Evolutionary conservation across 2,329 filamentous ascomycete species (phyloP).

Genomic region (Aspergillus ibericus): DNA sequence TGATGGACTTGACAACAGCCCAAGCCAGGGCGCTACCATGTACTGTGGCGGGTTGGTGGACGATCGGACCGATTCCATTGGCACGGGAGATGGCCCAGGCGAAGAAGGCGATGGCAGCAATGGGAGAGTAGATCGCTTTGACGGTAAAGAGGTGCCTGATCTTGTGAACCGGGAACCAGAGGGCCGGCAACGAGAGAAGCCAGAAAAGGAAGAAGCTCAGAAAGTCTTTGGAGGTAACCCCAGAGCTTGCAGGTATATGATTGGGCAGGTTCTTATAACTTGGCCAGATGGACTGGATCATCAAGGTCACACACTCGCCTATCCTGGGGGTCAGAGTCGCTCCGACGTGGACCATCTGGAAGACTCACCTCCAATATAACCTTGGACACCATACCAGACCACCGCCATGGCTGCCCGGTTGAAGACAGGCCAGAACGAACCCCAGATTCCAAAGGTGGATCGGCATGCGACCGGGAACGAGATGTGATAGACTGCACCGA

Average conservation of each 20-base stretch:
- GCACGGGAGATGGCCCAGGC: slow-evolving; percentile 83
- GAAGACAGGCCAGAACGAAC: slow-evolving; percentile 82
- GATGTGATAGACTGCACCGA: slow-evolving; percentile 85
- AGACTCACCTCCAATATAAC: slow-evolving; percentile 68
- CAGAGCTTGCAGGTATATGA: slow-evolving; percentile 62
- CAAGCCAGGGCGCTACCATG: slow-evolving; percentile 72
- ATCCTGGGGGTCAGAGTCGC: slow-evolving; percentile 3
- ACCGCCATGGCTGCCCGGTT: slow-evolving; percentile 86
- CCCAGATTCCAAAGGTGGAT: slow-evolving; percentile 85
- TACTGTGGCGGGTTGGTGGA: slow-evolving; percentile 64
- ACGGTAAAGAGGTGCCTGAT: slow-evolving; percentile 88
- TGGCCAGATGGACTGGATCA: slow-evolving; percentile 82
- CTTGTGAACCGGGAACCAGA: slow-evolving; percentile 88
- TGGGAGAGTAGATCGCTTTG: slow-evolving; percentile 81
- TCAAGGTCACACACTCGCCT: slow-evolving; percentile 79
- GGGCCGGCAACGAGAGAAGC: slow-evolving; percentile 74
- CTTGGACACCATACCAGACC: slow-evolving; percentile 76
- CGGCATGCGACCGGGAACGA: slow-evolving; percentile 80
- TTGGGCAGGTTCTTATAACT: slow-evolving; percentile 63
- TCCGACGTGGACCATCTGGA: not conserved
- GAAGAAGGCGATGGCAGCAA: slow-evolving; percentile 81
- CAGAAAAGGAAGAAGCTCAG: slow-evolving; percentile 87
- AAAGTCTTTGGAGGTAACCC: slow-evolving; percentile 73
- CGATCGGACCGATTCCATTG: slow-evolving; percentile 78
- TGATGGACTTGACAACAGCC: slow-evolving; percentile 81